Conservation (phyloP, 768 basidiomycete species). For the Tulasnella sp. region DNA sequence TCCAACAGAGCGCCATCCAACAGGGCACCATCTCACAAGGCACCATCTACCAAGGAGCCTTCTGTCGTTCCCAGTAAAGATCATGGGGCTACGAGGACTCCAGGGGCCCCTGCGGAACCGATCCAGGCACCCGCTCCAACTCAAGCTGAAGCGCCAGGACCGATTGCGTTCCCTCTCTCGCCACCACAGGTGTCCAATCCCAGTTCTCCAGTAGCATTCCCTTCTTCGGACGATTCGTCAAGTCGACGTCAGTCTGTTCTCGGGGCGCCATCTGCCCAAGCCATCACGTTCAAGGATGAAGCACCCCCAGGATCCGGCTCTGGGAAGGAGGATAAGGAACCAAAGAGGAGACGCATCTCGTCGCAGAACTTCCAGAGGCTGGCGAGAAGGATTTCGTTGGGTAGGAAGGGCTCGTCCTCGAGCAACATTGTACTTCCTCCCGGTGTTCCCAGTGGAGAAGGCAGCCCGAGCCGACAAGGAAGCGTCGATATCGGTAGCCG, state of each 20-base stretch:
- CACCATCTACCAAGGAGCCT: too few species aligned
- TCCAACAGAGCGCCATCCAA: too few species aligned
- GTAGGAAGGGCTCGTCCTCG: conserved; percentile 26
- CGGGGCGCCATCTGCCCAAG: not conserved
- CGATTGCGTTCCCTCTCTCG: not conserved
- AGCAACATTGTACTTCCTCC: not conserved
- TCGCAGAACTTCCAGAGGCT: conserved; percentile 73
- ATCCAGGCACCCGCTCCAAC: conserved; percentile 4
- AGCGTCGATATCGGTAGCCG: conserved; percentile 1
- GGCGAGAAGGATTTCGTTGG: conserved; percentile 57
- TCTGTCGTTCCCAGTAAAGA: too few species aligned
- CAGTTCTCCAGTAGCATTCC: conserved; percentile 15
- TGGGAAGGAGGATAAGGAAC: conserved; percentile 43
- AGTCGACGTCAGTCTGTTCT: conserved; percentile 9
- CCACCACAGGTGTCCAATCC: not conserved
- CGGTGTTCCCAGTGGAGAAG: not conserved
- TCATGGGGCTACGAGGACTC: too few species aligned
- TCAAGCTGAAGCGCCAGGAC: not conserved
- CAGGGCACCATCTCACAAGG: too few species aligned
- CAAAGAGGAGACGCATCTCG: conserved; percentile 66
- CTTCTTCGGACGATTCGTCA: conserved; percentile 22
- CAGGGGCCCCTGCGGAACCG: conserved; percentile 24
- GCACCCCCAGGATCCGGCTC: not conserved
- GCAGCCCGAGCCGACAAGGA: not conserved
- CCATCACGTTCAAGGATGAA: conserved; percentile 3